Base-by-base conservation (phyloP, 345 rosid species). In the Cardiospermum halicacabum region DNA sequence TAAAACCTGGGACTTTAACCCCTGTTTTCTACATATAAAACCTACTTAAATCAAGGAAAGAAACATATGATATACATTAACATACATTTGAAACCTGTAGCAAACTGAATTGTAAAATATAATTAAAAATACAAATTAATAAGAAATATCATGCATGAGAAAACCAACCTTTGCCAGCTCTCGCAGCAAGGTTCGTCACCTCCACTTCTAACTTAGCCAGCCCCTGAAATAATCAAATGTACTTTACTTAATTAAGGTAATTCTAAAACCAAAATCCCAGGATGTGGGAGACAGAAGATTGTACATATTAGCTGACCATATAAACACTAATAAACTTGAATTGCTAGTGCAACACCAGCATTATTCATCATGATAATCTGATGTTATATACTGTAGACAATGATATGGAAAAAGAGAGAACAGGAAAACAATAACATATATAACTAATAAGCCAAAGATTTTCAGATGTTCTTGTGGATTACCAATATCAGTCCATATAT, bases 111-210 rank as follows among this genome's bases (percentile, higher is more conserved):
- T 19, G 26, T 39, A 53, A 16, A 49, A 64, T n/a, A 50, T 55
- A 40, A 42, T 43, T 28, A 40, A 53, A 42, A 40, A n/a, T 11
- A 31, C 7, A 19, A 49, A 26, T 25, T 31, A 12, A n/a, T 0
- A 10, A 24, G 27, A 34, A 59, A 57, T 50, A 12, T 59, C 16
- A 68, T 39, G 25, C 18, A 21, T 65, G 30, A n/a, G 28, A 53
- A 53, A 67, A 68, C n/a, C 66, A 39, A 94, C 99, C 99, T 87
- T 94, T 94, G 72, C 99, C 99, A 78, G 99, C 99, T 77, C 89
- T 94, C 31, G 97, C 96, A 64, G 93, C 95, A 70, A 94, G 95
- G 74, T 94, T 94, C 66, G 99, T 94, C 61, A 94, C 96, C 84
- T 94, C 99, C 61, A 94, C 93, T 81, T 94, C 96, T 84, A 94